Evolutionary conservation across 2,329 filamentous ascomycete genomes (phyloP).

Genomic region (Fusarium coicis): DNA sequence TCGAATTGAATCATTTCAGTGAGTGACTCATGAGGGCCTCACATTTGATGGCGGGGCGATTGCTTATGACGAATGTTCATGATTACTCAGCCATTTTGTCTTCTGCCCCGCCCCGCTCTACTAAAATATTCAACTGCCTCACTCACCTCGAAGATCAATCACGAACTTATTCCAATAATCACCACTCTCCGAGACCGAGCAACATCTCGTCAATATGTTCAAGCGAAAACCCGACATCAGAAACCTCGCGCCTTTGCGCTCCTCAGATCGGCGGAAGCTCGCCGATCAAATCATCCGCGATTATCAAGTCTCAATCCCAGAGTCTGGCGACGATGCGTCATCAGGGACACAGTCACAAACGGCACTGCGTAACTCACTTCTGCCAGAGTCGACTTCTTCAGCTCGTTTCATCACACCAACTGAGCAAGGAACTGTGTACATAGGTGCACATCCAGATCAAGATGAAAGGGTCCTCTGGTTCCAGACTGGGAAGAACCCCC

Average conservation of each 20-base stretch:
- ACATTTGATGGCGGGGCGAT: not conserved
- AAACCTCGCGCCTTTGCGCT: constrained; percentile 38
- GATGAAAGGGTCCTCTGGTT: constrained; percentile 42
- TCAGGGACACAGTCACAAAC: constrained; percentile 25
- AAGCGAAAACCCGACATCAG: constrained; percentile 40
- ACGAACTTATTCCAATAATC: not conserved
- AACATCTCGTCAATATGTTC: constrained; percentile 26
- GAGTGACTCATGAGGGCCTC: not conserved
- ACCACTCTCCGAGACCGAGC: no score
- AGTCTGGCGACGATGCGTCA: constrained; percentile 27
- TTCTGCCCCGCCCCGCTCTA: constrained; percentile 19
- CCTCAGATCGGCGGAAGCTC: constrained; percentile 38
- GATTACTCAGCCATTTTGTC: constrained; percentile 15
- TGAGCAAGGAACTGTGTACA: constrained; percentile 34
- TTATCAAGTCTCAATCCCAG: constrained; percentile 31
- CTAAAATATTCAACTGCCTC: constrained; percentile 2
- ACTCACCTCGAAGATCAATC: not conserved
- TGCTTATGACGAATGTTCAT: constrained; percentile 8
- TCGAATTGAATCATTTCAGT: not conserved
- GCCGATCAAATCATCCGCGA: constrained; percentile 41
- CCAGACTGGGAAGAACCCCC: constrained; percentile 35
- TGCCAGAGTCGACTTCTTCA: constrained; percentile 37
- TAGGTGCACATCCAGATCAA: constrained; percentile 29
- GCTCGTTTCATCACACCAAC: constrained; percentile 37
- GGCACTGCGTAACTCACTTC: constrained; percentile 34